Evolutionary conservation across 768 basidiomycete species (phyloP), one percentile per base, ranked within the genome.

Genomic region (Trametes elegans): DNA sequence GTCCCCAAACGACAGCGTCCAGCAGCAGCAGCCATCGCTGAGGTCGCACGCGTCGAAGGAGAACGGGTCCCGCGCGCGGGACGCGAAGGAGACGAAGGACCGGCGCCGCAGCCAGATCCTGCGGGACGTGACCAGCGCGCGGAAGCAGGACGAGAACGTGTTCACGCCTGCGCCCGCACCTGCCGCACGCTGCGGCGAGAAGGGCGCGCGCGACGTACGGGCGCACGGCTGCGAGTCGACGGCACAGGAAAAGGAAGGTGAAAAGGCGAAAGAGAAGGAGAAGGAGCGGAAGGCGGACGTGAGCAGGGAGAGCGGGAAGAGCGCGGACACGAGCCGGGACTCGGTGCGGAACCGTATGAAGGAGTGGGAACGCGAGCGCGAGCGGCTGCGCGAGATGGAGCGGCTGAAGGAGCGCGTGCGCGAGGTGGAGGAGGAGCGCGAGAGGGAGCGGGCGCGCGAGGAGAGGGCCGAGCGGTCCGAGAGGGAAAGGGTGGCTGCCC

Each of bases 291-390:
- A 40, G 49, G 38, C 51, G 47, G 45, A 53, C 31, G 54, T n/a
- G 24, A 60, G 45, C 57, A 27, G 42, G n/a, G 38, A 45, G 35
- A 40, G 41, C 45, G 32, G 11, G 23, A n/a, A 29, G n/a, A n/a
- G n/a, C n/a, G 43, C 49, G 43, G 51, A 53, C 35, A 53, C 58
- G 31, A 54, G 48, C 58, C 35, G 28, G 34, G 64, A 60, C 49
- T 65, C 66, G 47, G 76, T 77, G 16, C 78, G 77, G 53, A 80
- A 87, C 54, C 76, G 88, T 10, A 84, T 90, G 60, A 76, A 76
- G 60, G 88, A 89, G 61, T 90, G 88, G 87, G 87, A 90, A 65
- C 73, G 82, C 36, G 87, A 89, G 68, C 78, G 80, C 31, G 78
- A 84, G 68, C 73, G 86, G 55, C 68, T 89, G 64, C 76, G 87